Evolutionary conservation across 2,329 filamentous ascomycete species (phyloP).

Genomic region (Alternaria arbusti): DNA sequence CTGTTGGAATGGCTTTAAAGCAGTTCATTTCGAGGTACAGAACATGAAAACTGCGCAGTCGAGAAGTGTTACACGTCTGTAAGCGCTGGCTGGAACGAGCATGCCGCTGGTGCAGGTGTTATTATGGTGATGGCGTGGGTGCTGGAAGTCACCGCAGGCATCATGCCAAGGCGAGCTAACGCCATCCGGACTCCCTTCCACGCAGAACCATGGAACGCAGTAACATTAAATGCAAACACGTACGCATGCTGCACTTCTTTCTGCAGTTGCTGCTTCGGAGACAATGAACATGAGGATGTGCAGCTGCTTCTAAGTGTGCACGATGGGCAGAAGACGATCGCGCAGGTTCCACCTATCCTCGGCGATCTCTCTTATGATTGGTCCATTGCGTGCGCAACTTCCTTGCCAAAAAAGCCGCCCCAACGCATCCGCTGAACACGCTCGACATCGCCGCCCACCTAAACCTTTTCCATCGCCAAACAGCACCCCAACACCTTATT

Average conservation of each 20-base stretch:
- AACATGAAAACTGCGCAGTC: not conserved
- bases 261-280: not conserved
- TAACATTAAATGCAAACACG: constrained; percentile 1
- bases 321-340: not conserved
- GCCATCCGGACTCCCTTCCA: constrained; percentile 3
- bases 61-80: not conserved
- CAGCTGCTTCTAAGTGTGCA: not conserved
- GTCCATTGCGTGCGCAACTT: constrained; percentile 10
- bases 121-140: not conserved
- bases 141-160: not conserved
- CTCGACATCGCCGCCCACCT: constrained; percentile 13
- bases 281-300: not conserved
- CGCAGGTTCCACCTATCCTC: constrained; percentile 7
- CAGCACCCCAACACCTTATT: constrained; percentile 18
- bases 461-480: constrained; percentile 28
- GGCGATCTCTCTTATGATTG: constrained; percentile 2
- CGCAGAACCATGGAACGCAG: constrained; percentile 13
- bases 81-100: not conserved
- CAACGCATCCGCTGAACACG: constrained; percentile 14
- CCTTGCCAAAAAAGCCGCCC: constrained; percentile 12
- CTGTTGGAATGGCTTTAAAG: not conserved
- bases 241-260: not conserved
- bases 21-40: not conserved
- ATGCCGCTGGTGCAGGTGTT: not conserved
- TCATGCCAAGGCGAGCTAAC: constrained; percentile 3